Evolutionary conservation across 2,329 filamentous ascomycete genomes (phyloP).

Genomic region (Alternaria incomplexa): DNA sequence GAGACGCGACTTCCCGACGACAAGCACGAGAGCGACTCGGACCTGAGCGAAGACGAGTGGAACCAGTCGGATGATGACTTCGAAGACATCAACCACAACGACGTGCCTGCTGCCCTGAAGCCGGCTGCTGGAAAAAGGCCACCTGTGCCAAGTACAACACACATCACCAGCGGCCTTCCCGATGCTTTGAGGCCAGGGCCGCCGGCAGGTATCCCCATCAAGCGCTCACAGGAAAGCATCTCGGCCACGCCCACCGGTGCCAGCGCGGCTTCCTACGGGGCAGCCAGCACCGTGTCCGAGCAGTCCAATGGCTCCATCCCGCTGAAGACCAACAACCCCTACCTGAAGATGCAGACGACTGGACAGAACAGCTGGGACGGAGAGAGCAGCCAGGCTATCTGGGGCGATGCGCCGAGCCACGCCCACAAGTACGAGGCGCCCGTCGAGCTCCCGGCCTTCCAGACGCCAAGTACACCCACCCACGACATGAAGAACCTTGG

Average conservation of each 20-base stretch:
- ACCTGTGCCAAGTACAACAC: constrained; percentile 13
- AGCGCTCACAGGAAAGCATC: constrained; percentile 36
- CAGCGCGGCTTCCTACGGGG: constrained; percentile 35
- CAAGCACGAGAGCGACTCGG: constrained; percentile 31
- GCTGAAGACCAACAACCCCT: constrained; percentile 54
- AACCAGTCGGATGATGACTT: constrained; percentile 43
- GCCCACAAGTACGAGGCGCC: constrained; percentile 39
- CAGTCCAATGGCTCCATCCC: constrained; percentile 35
- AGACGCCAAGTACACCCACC: constrained; percentile 47
- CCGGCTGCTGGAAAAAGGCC: constrained; percentile 41
- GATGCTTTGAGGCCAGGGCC: constrained; percentile 42
- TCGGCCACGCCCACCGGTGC: constrained; percentile 39
- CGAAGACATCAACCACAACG: constrained; percentile 39
- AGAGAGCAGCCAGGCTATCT: constrained; percentile 48
- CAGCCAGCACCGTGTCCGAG: constrained; percentile 38
- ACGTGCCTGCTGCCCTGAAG: constrained; percentile 45
- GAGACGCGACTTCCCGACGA: constrained; percentile 32
- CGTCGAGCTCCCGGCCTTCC: constrained; percentile 51
- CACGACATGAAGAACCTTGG: constrained; percentile 49
- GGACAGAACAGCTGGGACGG: constrained; percentile 43
- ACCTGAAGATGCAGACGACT: constrained; percentile 48
- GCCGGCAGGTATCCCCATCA: constrained; percentile 38
- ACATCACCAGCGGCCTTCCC: constrained; percentile 29
- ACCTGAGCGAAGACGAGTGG: constrained; percentile 43
- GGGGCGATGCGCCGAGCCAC: constrained; percentile 44